Conservation (phyloP, 1,284 basidiomycete genomes). For the Rhodotorula mucilaginosa region DNA sequence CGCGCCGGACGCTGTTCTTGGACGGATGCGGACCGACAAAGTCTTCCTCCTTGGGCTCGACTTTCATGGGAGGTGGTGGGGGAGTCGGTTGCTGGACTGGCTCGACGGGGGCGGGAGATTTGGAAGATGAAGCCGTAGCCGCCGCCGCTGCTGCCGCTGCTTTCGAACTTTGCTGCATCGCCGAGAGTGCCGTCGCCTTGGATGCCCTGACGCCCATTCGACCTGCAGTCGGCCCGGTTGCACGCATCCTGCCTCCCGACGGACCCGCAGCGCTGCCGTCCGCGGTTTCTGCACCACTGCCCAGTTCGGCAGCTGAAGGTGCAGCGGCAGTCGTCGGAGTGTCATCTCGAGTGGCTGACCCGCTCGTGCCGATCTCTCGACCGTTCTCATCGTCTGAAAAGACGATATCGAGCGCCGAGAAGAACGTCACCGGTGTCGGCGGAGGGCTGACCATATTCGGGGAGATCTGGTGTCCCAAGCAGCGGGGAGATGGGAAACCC, state of each 20-base stretch:
- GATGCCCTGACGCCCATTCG: slow-evolving; percentile 25
- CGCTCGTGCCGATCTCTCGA: background rate
- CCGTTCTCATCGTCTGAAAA: slow-evolving; percentile 21
- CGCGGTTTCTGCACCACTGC: background rate
- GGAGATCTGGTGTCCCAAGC: background rate
- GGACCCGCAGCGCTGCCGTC: background rate
- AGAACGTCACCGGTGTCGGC: slow-evolving; percentile 9
- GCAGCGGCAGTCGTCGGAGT: background rate
- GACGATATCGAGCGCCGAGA: slow-evolving; percentile 19
- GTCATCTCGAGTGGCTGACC: background rate
- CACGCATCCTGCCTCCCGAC: slow-evolving; percentile 2
- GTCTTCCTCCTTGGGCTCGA: slow-evolving; percentile 1
- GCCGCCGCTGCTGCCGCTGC: background rate
- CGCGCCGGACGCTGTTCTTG: slow-evolving; percentile 31
- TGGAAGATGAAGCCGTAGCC: background rate
- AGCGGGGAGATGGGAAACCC: background rate
- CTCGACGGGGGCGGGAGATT: background rate
- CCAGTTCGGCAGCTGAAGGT: background rate
- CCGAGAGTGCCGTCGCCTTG: slow-evolving; percentile 21
- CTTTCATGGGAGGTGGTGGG: background rate
- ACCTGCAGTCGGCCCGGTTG: slow-evolving; percentile 5
- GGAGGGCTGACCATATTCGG: slow-evolving; percentile 9
- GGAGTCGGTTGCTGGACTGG: background rate
- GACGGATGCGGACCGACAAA: slow-evolving; percentile 20
- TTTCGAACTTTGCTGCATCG: slow-evolving; percentile 1